phyloP scores from a whole-genome alignment of 805 yeast species.

The Dipodascopsis uninucleata region DNA sequence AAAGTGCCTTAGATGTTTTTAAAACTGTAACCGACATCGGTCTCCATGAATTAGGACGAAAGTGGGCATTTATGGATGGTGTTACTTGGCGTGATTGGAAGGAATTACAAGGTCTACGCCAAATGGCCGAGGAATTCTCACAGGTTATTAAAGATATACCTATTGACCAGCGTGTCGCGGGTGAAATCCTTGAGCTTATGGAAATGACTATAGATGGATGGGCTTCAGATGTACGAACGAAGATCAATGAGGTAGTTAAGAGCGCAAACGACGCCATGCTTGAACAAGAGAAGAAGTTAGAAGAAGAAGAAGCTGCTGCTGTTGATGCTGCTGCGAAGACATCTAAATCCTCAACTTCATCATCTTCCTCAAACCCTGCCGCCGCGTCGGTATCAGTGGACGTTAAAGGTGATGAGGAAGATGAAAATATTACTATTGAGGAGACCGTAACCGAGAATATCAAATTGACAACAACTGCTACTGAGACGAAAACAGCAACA shows the following conservation, averaged over 20 bases:
- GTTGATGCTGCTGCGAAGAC: too few relatives aligned
- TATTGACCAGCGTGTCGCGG: slow-evolving; percentile 5
- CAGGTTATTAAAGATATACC: slow-evolving; percentile 17
- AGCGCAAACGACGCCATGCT: too few relatives aligned
- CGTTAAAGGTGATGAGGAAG: too few relatives aligned
- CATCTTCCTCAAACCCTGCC: too few relatives aligned
- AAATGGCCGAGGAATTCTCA: slow-evolving; percentile 21
- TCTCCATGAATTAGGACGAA: slow-evolving; percentile 23
- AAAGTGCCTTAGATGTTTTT: slow-evolving; percentile 14
- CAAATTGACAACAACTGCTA: too few relatives aligned
- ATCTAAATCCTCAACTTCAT: too few relatives aligned
- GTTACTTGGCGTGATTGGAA: slow-evolving; percentile 27
- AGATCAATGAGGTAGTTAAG: slow-evolving; percentile 4
- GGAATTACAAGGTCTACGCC: slow-evolving; percentile 14
- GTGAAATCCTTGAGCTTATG: slow-evolving; percentile 1
- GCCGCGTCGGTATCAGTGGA: too few relatives aligned
- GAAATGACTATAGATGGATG: slow-evolving; percentile 15
- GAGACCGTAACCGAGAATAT: too few relatives aligned
- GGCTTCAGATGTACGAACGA: slow-evolving; percentile 9
- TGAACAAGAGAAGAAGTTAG: too few relatives aligned
- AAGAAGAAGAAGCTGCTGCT: too few relatives aligned
- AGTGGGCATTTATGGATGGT: slow-evolving; percentile 23
- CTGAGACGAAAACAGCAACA: too few relatives aligned
- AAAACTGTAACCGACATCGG: slow-evolving; percentile 23
- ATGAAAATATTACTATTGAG: too few relatives aligned